A percentile compares a stretch with the other conserved stretches of the same genome.
phyloP scores from a whole-genome alignment of 305 asterid genomes.

The Stenogyne calaminthoides region DNA sequence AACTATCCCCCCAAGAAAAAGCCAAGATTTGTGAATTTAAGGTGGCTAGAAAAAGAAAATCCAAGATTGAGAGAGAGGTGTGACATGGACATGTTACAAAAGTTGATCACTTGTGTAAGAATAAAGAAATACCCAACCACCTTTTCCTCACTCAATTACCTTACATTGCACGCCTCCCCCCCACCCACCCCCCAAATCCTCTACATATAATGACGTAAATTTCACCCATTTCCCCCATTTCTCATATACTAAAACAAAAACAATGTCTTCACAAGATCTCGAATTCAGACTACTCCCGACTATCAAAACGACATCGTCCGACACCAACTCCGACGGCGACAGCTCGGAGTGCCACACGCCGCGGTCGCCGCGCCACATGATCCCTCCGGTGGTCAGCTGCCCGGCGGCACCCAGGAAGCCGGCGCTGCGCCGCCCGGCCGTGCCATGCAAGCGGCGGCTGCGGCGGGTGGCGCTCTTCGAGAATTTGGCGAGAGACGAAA shows the following conservation, averaged over 20 bases:
- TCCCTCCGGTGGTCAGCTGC: slow-evolving; percentile 48
- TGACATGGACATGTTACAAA: slow-evolving; percentile 64
- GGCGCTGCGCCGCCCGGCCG: slow-evolving; percentile 26
- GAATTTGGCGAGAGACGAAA: slow-evolving; percentile 41
- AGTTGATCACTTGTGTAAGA: slow-evolving; percentile 53
- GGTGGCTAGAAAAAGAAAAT: slow-evolving; percentile 32
- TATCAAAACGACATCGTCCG: slow-evolving; percentile 32
- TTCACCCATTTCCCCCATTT: slow-evolving; percentile 33
- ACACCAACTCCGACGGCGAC: not conserved
- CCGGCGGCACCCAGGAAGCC: slow-evolving; percentile 80
- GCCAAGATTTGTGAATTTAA: slow-evolving; percentile 37
- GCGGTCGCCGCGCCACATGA: slow-evolving; percentile 46
- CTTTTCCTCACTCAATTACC: slow-evolving; percentile 55
- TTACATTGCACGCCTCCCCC: slow-evolving; percentile 64
- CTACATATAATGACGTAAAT: slow-evolving; percentile 29
- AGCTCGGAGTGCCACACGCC: slow-evolving; percentile 56
- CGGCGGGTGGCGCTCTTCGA: slow-evolving; percentile 44
- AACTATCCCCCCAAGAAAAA: slow-evolving; percentile 11
- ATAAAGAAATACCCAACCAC: slow-evolving; percentile 43
- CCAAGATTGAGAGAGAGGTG: slow-evolving; percentile 20
- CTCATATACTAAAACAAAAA: not conserved
- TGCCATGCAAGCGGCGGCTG: slow-evolving; percentile 55
- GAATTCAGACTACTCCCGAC: slow-evolving; percentile 45
- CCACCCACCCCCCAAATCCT: not conserved
- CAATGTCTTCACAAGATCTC: slow-evolving; percentile 73